These are phyloP conservation scores for Lachnellula cervina DNA, from an alignment of 2,329 filamentous ascomycete genomes.

Conservation along the genomic window DNA sequence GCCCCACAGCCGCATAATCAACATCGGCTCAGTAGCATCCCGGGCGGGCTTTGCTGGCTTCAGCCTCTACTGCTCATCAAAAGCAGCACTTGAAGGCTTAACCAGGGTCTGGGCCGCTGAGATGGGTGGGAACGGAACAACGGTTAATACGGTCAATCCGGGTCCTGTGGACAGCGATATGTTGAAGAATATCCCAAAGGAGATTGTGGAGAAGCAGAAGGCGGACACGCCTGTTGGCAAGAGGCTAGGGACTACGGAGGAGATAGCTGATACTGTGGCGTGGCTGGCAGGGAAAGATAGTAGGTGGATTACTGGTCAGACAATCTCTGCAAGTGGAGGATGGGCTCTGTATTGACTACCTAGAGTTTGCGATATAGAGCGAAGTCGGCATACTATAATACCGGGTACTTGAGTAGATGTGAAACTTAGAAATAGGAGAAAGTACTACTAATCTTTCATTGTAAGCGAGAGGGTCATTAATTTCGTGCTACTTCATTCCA, in stretches of 20 bases:
- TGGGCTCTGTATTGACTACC: slow-evolving; percentile 18
- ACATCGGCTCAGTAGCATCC: slow-evolving; percentile 11
- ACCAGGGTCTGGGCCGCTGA: slow-evolving; percentile 17
- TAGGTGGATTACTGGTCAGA: slow-evolving; percentile 42
- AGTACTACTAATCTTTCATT: too few relatives aligned
- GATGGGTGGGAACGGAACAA: slow-evolving; percentile 16
- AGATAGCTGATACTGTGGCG: slow-evolving; percentile 43
- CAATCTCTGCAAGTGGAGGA: slow-evolving; percentile 16
- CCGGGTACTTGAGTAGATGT: too few relatives aligned
- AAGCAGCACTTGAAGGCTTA: slow-evolving; percentile 17
- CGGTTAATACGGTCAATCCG: slow-evolving; percentile 17
- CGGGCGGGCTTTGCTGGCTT: slow-evolving; percentile 8
- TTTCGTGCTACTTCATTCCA: too few relatives aligned
- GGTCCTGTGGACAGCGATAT: slow-evolving; percentile 26
- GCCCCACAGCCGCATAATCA: slow-evolving; percentile 12
- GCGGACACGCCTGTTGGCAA: slow-evolving; percentile 12
- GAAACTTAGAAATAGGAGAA: too few relatives aligned
- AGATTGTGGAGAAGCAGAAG: slow-evolving; percentile 17
- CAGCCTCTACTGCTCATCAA: slow-evolving; percentile 11
- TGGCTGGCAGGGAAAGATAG: slow-evolving; percentile 42
- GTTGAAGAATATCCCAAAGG: slow-evolving; percentile 13
- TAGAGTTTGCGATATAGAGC: not conserved
- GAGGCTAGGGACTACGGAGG: slow-evolving; percentile 38
- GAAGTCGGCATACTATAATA: too few relatives aligned
- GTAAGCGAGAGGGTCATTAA: too few relatives aligned